A percentile compares a stretch with the other conserved stretches of the same genome.
phyloP scores from a whole-genome alignment of 2,329 filamentous ascomycete genomes.

The Dichotomopilus funicola region DNA sequence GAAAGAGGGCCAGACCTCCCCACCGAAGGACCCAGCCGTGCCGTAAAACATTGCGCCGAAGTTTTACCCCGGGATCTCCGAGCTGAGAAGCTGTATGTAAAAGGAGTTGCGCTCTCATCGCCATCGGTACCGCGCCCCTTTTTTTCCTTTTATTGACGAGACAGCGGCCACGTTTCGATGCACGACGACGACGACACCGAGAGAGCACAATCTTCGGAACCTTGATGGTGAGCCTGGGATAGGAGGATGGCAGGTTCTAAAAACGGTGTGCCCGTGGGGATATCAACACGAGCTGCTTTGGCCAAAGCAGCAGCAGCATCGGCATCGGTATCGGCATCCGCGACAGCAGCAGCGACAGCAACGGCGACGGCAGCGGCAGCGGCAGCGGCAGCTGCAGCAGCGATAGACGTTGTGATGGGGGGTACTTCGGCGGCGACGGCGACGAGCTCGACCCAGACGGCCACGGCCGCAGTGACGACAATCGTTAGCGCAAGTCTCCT shows the following conservation, averaged over 20 bases:
- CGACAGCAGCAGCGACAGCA: slow-evolving; percentile 9
- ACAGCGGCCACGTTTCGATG: slow-evolving; percentile 6
- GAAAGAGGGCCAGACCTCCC: too few relatives aligned
- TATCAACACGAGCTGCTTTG: slow-evolving; percentile 16
- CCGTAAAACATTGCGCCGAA: slow-evolving; percentile 11
- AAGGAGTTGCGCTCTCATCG: background rate
- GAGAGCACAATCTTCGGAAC: background rate
- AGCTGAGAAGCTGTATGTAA: slow-evolving; percentile 4
- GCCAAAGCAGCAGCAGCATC: slow-evolving; percentile 9
- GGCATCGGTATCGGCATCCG: slow-evolving; percentile 4
- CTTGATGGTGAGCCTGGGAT: slow-evolving; percentile 17
- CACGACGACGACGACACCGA: slow-evolving; percentile 9
- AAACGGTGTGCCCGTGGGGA: slow-evolving; percentile 18
- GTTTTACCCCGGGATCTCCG: slow-evolving; percentile 12
- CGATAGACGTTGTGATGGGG: slow-evolving; percentile 15
- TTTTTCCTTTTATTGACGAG: too few relatives aligned
- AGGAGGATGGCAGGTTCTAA: slow-evolving; percentile 18
- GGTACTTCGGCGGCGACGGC: slow-evolving; percentile 2
- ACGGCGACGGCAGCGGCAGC: background rate
- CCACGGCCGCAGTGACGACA: background rate
- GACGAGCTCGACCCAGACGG: background rate
- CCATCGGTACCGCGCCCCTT: too few relatives aligned
- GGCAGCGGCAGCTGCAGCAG: slow-evolving; percentile 4
- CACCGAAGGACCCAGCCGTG: too few relatives aligned
- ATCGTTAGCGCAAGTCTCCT: slow-evolving; percentile 13